A percentile compares a stretch with the other conserved stretches of the same genome.
These are phyloP conservation scores for California macrophylla DNA, from an alignment of 441 rosid genomes.

Conservation along the genomic window DNA sequence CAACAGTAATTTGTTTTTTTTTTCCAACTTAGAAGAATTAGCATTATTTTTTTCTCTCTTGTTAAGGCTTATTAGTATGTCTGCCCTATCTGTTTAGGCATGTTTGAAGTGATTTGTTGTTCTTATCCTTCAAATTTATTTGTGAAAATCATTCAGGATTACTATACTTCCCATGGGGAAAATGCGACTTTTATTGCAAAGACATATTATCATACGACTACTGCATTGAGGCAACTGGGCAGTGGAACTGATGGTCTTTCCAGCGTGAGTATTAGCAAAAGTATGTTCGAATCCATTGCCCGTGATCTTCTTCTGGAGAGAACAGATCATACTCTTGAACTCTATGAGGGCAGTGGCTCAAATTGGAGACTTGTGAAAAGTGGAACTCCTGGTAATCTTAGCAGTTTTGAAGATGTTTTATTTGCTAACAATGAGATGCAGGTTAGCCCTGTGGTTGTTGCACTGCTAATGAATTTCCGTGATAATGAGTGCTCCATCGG, in stretches of 20 bases:
- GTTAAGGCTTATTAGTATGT: not conserved
- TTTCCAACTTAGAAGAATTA: not conserved
- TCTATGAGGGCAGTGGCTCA: conserved; percentile 89
- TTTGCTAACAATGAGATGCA: conserved; percentile 95
- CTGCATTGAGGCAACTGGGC: conserved; percentile 67
- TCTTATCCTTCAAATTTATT: not conserved
- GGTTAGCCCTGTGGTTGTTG: conserved; percentile 78
- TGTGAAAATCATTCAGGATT: conserved; percentile 40
- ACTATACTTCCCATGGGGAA: conserved; percentile 86
- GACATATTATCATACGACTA: conserved; percentile 79
- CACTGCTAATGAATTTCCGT: conserved; percentile 52
- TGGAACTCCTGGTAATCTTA: conserved; percentile 89
- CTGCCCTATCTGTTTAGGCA: not conserved
- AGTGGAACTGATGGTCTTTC: conserved; percentile 67
- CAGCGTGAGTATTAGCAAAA: conserved; percentile 71
- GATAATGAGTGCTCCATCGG: conserved; percentile 68
- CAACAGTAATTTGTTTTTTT: not conserved
- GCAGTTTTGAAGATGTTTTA: conserved; percentile 89
- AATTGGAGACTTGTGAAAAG: conserved; percentile 76
- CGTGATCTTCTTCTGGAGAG: conserved; percentile 87
- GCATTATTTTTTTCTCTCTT: not conserved
- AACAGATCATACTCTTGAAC: conserved; percentile 80
- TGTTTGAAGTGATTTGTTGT: not conserved
- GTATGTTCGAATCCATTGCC: conserved; percentile 78
- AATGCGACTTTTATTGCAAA: conserved; percentile 77